Evolutionary conservation across 345 rosid genomes (phyloP), one percentile per base, ranked within the genome.

Genomic region (Salix udensis): DNA sequence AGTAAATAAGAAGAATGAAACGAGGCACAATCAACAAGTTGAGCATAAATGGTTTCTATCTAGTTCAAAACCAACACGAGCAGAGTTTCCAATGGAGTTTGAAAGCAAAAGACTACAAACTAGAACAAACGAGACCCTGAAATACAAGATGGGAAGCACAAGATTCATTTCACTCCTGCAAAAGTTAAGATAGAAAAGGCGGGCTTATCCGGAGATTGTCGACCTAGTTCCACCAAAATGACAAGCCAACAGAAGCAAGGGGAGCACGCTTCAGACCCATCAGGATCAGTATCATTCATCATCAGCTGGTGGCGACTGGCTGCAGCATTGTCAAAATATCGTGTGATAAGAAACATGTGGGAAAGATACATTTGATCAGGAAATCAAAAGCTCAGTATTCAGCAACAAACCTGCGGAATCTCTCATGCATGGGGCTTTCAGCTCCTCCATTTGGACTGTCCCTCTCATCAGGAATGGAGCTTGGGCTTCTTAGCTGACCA

Each of bases 381-480:
- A 73, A 55, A 70, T 60, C 3, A 12, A 72, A 40, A 71, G 36
- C 36, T 4, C 2, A 7, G 12, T 39, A 23, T 31, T 39, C 9
- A 5, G 3, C 72, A 9, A 7, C 77, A 66, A 42, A 87, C 94
- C 94, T 87, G 79, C 60, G 70, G 76, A 52, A 81, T 72, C 89
- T 81, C 37, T 79, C 89, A 52, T 81, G 71, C 42, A 73, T 68
- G 12, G 94, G 94, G 84, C 94, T 93, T 40, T 85, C 94, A 46
- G 82, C 91, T 75, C 88, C 88, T 30, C 86, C 86, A 67, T 65
- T 77, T 62, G 13, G 87, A 76, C 83, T 74, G 71, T 73, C 80
- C 75, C 82, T 73, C 13, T 60, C 36, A 16, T 74, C 77, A 3
- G 82, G 74, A 14, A 70, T 36, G 48, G 85, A 74, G 77, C 60